Evolutionary conservation across 2,329 filamentous ascomycete species (phyloP).

Genomic region (Colletotrichum trifolii): DNA sequence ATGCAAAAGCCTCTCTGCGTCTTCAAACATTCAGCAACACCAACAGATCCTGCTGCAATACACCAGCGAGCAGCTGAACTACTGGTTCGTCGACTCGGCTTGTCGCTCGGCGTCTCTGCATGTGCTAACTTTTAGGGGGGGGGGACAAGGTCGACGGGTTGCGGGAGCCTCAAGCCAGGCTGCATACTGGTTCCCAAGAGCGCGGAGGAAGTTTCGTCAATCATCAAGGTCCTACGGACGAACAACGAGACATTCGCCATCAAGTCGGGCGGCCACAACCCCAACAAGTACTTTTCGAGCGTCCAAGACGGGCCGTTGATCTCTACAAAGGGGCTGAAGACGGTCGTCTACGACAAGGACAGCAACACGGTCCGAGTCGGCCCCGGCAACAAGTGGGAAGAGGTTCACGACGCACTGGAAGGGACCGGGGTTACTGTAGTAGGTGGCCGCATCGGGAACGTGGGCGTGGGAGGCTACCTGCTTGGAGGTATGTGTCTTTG

Average conservation of each 20-base stretch:
- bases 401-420: slow-evolving; percentile 52
- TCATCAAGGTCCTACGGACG: slow-evolving; percentile 61
- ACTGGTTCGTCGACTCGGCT: background rate
- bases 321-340: slow-evolving; percentile 56
- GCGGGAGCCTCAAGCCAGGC: slow-evolving; percentile 54
- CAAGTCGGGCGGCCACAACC: slow-evolving; percentile 68
- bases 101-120: background rate
- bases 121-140: background rate
- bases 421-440: slow-evolving; percentile 55
- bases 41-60: slow-evolving; percentile 5
- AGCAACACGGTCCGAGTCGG: slow-evolving; percentile 56
- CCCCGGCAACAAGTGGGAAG: slow-evolving; percentile 56
- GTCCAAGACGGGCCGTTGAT: slow-evolving; percentile 61
- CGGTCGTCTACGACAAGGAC: slow-evolving; percentile 50
- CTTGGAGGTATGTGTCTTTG: slow-evolving; percentile 58
- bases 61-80: slow-evolving; percentile 9
- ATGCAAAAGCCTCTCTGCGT: slow-evolving; percentile 3
- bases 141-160: slow-evolving; percentile 52
- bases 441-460: slow-evolving; percentile 57
- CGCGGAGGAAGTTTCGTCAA: slow-evolving; percentile 61
- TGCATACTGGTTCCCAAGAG: slow-evolving; percentile 61
- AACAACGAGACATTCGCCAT: slow-evolving; percentile 63
- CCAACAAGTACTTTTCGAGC: slow-evolving; percentile 64
- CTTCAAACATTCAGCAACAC: slow-evolving; percentile 8
- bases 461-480: slow-evolving; percentile 59